Percentiles rank a stretch among this genome's conserved stretches.
Evolutionary conservation across 2,329 filamentous ascomycete genomes (phyloP).

Genomic region (Emergomyces pasteurianus): DNA sequence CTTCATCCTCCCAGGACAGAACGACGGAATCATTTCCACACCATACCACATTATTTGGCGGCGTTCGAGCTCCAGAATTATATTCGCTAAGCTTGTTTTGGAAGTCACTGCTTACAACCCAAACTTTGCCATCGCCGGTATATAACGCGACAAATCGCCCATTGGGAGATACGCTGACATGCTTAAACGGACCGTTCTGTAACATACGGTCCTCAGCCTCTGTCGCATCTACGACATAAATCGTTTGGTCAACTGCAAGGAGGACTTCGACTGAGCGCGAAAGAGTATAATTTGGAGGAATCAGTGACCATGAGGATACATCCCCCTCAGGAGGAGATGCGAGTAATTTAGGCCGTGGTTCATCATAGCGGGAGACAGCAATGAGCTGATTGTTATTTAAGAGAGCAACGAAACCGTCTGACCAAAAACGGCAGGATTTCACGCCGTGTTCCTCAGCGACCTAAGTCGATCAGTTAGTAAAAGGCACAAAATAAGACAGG

Average conservation of each 20-base stretch:
- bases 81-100: slow-evolving; percentile 87
- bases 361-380: slow-evolving; percentile 76
- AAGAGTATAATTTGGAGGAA: slow-evolving; percentile 76
- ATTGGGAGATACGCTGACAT: slow-evolving; percentile 83
- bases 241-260: slow-evolving; percentile 69
- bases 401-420: slow-evolving; percentile 81
- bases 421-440: slow-evolving; percentile 81
- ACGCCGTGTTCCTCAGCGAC: slow-evolving; percentile 83
- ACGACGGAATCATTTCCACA: slow-evolving; percentile 90
- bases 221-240: slow-evolving; percentile 75
- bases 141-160: slow-evolving; percentile 82
- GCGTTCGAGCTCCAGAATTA: slow-evolving; percentile 71
- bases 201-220: slow-evolving; percentile 86
- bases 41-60: slow-evolving; percentile 84
- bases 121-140: slow-evolving; percentile 70
- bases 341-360: slow-evolving; percentile 76
- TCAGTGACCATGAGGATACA: slow-evolving; percentile 78
- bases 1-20: slow-evolving; percentile 94
- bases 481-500: not conserved
- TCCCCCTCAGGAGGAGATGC: slow-evolving; percentile 64
- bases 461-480: slow-evolving; percentile 19
- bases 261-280: slow-evolving; percentile 90
- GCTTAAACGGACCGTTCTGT: slow-evolving; percentile 82
- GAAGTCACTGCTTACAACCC: slow-evolving; percentile 92
- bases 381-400: slow-evolving; percentile 79